Percentiles rank a stretch among this genome's conserved stretches.
These are phyloP conservation scores for Aristolochia contorta DNA, from an alignment of 164 flowering plant genomes.

Conservation along the genomic window DNA sequence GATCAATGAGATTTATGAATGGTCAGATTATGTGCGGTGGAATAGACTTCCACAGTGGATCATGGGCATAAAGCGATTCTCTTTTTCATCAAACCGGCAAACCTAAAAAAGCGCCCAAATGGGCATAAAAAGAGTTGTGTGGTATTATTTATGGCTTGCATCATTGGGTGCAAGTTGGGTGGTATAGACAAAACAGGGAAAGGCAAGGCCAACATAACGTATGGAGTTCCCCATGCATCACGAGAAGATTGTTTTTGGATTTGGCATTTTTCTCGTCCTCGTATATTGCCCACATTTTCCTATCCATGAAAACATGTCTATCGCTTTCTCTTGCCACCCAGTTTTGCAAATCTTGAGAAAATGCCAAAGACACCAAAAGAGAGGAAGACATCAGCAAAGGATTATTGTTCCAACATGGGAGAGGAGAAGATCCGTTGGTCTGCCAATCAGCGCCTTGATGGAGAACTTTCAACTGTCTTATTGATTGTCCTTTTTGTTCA, in stretches of 20 bases:
- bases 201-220: conserved; percentile 7
- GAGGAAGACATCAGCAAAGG: neutral
- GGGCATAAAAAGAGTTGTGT: conserved; percentile 1
- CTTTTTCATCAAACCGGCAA: neutral
- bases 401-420: neutral
- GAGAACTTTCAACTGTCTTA: neutral
- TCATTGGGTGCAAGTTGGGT: conserved; percentile 13
- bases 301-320: neutral
- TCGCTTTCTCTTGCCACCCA: neutral
- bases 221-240: conserved; percentile 8
- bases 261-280: conserved; percentile 1
- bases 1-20: neutral
- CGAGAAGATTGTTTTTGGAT: conserved; percentile 7
- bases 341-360: neutral
- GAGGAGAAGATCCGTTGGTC: neutral
- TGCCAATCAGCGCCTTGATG: neutral
- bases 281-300: neutral
- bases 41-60: neutral
- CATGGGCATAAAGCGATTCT: neutral
- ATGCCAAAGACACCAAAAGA: neutral
- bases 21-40: neutral
- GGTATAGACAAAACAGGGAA: conserved; percentile 8
- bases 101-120: neutral
- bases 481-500: neutral
- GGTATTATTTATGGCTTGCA: conserved; percentile 7